Evolutionary conservation across 306 rosid genomes (phyloP).

Genomic region (Acmispon strigosus): DNA sequence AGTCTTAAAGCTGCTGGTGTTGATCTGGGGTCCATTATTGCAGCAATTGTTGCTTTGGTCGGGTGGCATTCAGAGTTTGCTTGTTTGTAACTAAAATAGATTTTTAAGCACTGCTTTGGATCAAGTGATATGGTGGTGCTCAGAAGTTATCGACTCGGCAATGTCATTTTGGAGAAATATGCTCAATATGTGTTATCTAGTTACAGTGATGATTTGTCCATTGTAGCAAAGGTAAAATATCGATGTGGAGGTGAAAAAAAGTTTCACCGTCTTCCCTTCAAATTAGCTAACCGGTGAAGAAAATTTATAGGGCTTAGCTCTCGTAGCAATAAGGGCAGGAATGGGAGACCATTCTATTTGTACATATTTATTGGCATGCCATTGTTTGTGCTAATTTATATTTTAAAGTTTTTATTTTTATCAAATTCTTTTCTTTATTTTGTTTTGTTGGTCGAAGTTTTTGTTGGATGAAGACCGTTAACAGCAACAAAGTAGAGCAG

Average conservation of each 20-base stretch:
- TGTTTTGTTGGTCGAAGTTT: no score
- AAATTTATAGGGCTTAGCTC: neutral
- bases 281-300: neutral
- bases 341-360: constrained; percentile 6
- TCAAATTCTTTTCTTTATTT: neutral
- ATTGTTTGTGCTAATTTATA: constrained; percentile 5
- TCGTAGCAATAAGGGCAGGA: constrained; percentile 3
- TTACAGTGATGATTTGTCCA: constrained; percentile 12
- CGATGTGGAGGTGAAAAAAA: constrained; percentile 13
- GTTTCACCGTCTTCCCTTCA: neutral
- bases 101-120: constrained; percentile 8
- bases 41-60: constrained; percentile 12
- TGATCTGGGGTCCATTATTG: constrained; percentile 11
- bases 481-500: no score
- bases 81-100: neutral
- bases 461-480: no score
- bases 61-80: constrained; percentile 8
- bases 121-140: constrained; percentile 12
- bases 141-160: constrained; percentile 8
- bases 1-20: constrained; percentile 14
- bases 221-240: constrained; percentile 10
- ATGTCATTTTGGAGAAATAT: constrained; percentile 17
- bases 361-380: constrained; percentile 25
- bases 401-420: neutral
- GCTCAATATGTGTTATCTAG: neutral